phyloP scores from a whole-genome alignment of 495 filamentous ascomycete species.

The Lepidopterella palustris region DNA sequence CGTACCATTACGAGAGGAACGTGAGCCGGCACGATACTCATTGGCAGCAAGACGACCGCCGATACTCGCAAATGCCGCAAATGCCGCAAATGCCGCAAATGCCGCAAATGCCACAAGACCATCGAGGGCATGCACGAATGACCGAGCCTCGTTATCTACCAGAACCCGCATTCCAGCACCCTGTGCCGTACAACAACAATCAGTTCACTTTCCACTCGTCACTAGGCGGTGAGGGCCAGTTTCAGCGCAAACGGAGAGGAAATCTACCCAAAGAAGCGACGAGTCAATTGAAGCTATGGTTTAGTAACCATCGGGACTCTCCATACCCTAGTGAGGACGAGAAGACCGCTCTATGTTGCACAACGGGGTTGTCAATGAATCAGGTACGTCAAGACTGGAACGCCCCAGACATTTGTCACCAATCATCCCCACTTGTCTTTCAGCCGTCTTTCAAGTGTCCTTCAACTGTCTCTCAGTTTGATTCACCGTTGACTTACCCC shows the following conservation, averaged over 20 bases:
- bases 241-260: slow-evolving; percentile 51
- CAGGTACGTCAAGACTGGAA: slow-evolving; percentile 46
- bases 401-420: not conserved
- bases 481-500: too few species aligned
- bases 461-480: not conserved
- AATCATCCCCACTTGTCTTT: not conserved
- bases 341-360: slow-evolving; percentile 71
- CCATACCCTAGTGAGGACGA: slow-evolving; percentile 89
- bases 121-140: not conserved
- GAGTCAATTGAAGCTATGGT: slow-evolving; percentile 75
- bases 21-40: slow-evolving; percentile 1
- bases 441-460: slow-evolving; percentile 6
- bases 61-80: not conserved
- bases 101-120: not conserved
- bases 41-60: not conserved
- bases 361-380: slow-evolving; percentile 74
- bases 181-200: slow-evolving; percentile 9
- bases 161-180: not conserved
- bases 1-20: not conserved
- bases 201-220: slow-evolving; percentile 16
- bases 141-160: not conserved
- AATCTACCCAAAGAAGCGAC: slow-evolving; percentile 86
- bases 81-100: too few species aligned
- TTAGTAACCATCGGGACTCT: slow-evolving; percentile 65
- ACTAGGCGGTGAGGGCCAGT: slow-evolving; percentile 2